phyloP scores from a whole-genome alignment of 441 rosid species.

The Oxalis stricta region DNA sequence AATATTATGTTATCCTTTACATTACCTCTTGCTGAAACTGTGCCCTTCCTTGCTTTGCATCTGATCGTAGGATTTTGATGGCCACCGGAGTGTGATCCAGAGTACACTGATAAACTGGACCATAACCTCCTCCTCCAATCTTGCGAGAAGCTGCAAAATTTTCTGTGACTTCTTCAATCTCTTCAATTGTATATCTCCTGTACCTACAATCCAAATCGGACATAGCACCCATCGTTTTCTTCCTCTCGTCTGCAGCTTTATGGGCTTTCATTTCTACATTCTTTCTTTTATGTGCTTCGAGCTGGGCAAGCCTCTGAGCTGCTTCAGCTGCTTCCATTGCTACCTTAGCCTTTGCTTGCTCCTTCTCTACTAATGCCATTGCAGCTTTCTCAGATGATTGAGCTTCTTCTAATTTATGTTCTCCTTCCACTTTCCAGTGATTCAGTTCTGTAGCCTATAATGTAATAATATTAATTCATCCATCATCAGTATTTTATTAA shows the following conservation, averaged over 20 bases:
- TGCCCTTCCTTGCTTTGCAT: slow-evolving; percentile 68
- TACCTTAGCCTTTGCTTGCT: slow-evolving; percentile 46
- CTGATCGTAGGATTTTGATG: slow-evolving; percentile 66
- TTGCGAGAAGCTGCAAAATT: slow-evolving; percentile 34
- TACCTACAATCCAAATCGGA: slow-evolving; percentile 22
- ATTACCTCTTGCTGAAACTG: slow-evolving; percentile 73
- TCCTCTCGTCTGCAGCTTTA: slow-evolving; percentile 30
- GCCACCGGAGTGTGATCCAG: slow-evolving; percentile 74
- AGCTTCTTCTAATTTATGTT: slow-evolving; percentile 37
- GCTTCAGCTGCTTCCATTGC: slow-evolving; percentile 64
- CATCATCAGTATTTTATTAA: not conserved
- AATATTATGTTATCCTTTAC: too few relatives aligned
- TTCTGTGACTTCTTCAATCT: slow-evolving; percentile 61
- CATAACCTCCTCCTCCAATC: slow-evolving; percentile 94
- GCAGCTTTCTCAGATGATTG: slow-evolving; percentile 53
- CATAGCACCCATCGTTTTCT: slow-evolving; percentile 16
- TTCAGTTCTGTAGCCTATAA: slow-evolving; percentile 49
- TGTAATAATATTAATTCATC: too few relatives aligned
- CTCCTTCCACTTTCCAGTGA: slow-evolving; percentile 47
- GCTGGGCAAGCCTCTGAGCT: slow-evolving; percentile 44
- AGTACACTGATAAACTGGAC: slow-evolving; percentile 55
- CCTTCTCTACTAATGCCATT: slow-evolving; percentile 45
- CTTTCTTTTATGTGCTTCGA: slow-evolving; percentile 49
- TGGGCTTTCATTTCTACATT: slow-evolving; percentile 39
- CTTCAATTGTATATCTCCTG: slow-evolving; percentile 53